These are phyloP conservation scores for Backusella sp. DNA, from an alignment of 192 early-diverging fungal species.

Conservation along the genomic window DNA sequence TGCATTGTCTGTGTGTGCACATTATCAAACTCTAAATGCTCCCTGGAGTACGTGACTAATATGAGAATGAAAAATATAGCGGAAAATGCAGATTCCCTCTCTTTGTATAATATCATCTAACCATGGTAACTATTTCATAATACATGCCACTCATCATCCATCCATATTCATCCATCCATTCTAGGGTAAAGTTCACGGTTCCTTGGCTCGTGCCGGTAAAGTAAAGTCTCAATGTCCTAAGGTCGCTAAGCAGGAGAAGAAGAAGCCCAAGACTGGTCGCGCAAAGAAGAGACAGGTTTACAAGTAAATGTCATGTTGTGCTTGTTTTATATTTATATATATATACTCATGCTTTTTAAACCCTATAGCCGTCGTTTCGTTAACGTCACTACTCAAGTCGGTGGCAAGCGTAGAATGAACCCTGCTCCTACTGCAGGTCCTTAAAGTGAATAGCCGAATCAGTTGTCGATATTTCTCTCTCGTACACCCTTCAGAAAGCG, in stretches of 20 bases:
- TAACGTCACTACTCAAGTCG: slow-evolving; percentile 82
- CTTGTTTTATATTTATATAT: background rate
- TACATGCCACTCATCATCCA: background rate
- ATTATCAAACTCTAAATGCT: background rate
- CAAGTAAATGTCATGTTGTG: slow-evolving; percentile 32
- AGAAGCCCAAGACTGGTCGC: slow-evolving; percentile 91
- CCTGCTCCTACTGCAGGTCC: slow-evolving; percentile 49
- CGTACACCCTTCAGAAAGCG: background rate
- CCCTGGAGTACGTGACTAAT: background rate
- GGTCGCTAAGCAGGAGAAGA: slow-evolving; percentile 96
- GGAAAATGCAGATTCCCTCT: background rate
- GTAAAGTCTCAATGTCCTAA: slow-evolving; percentile 99
- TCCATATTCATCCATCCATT: slow-evolving; percentile 16
- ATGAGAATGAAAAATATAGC: background rate
- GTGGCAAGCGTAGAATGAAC: slow-evolving; percentile 86
- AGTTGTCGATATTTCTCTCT: background rate
- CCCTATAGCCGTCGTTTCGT: slow-evolving; percentile 82
- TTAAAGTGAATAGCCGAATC: slow-evolving; percentile 20
- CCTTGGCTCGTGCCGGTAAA: slow-evolving; percentile 99
- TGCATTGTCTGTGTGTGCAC: background rate
- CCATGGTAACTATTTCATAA: slow-evolving; percentile 23
- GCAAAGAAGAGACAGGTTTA: slow-evolving; percentile 96
- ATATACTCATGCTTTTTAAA: background rate
- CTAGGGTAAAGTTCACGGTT: slow-evolving; percentile 99
- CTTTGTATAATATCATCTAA: slow-evolving; percentile 18